A percentile compares a stretch with the other conserved stretches of the same genome.
Conservation (phyloP, 352 stramenopile genomes). For the Phytophthora pseudosyringae region DNA sequence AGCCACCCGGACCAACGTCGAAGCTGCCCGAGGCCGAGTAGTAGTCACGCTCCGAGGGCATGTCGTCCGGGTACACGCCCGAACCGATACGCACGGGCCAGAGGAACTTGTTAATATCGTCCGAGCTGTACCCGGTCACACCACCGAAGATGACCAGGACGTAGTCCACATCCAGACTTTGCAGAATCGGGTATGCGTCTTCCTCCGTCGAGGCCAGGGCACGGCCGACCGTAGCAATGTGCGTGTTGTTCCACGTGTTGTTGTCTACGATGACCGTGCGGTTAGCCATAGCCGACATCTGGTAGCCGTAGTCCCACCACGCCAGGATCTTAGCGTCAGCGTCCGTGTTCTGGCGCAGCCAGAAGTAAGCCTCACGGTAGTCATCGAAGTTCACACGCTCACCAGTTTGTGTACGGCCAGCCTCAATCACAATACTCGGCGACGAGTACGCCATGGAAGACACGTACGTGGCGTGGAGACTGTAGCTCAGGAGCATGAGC, state of each 20-base stretch:
- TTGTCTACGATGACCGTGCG: slow-evolving; percentile 93
- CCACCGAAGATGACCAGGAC: slow-evolving; percentile 93
- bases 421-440: slow-evolving; percentile 93
- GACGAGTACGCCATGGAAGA: slow-evolving; percentile 92
- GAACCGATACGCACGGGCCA: slow-evolving; percentile 93
- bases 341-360: slow-evolving; percentile 90
- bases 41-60: slow-evolving; percentile 89
- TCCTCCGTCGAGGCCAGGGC: slow-evolving; percentile 86
- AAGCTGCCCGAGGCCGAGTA: slow-evolving; percentile 85
- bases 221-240: slow-evolving; percentile 95
- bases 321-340: slow-evolving; percentile 89
- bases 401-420: slow-evolving; percentile 68
- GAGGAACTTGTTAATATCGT: slow-evolving; percentile 95
- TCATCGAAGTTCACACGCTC: slow-evolving; percentile 95
- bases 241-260: slow-evolving; percentile 97
- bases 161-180: slow-evolving; percentile 93
- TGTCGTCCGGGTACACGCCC: slow-evolving; percentile 84
- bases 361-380: slow-evolving; percentile 96
- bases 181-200: slow-evolving; percentile 89
- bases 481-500: slow-evolving; percentile 87
- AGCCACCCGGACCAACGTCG: slow-evolving; percentile 82
- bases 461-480: slow-evolving; percentile 89
- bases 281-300: slow-evolving; percentile 93
- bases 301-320: slow-evolving; percentile 94
- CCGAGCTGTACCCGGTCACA: slow-evolving; percentile 84